phyloP scores from a whole-genome alignment of 495 filamentous ascomycete species.

The Filosporella fistucella region DNA sequence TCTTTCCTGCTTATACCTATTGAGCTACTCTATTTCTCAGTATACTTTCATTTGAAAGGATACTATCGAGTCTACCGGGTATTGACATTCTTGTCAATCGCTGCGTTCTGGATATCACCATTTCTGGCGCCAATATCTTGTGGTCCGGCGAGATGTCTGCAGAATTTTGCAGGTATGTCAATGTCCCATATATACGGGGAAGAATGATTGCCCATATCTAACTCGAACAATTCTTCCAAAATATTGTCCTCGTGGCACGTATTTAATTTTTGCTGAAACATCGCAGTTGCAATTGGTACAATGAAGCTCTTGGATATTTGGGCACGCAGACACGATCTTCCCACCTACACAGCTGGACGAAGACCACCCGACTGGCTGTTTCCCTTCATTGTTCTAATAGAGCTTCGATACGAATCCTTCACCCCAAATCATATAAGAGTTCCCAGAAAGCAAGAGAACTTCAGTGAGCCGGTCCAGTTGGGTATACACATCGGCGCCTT shows the following conservation, averaged over 20 bases:
- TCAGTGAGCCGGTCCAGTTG: conserved; percentile 25
- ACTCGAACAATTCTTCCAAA: too few species aligned
- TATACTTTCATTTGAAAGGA: conserved; percentile 23
- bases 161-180: conserved; percentile 25
- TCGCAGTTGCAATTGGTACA: conserved; percentile 27
- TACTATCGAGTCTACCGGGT: conserved; percentile 9
- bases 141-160: conserved; percentile 21
- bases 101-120: conserved; percentile 19
- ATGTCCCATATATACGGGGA: background rate
- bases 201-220: too few species aligned
- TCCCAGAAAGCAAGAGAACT: conserved; percentile 28
- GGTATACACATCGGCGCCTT: conserved; percentile 26
- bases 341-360: conserved; percentile 22
- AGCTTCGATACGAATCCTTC: conserved; percentile 35
- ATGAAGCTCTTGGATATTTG: conserved; percentile 35
- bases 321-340: conserved; percentile 22
- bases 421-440: conserved; percentile 31
- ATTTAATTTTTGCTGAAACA: conserved; percentile 11
- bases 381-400: conserved; percentile 27
- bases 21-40: conserved; percentile 25
- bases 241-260: too few species aligned
- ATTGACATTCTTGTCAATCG: conserved; percentile 18
- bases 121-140: conserved; percentile 24
- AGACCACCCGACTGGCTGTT: conserved; percentile 23
- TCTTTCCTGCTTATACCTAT: conserved; percentile 20